Evolutionary conservation across 352 stramenopile genomes (phyloP).

Genomic region (Proteromonas lacertae): DNA sequence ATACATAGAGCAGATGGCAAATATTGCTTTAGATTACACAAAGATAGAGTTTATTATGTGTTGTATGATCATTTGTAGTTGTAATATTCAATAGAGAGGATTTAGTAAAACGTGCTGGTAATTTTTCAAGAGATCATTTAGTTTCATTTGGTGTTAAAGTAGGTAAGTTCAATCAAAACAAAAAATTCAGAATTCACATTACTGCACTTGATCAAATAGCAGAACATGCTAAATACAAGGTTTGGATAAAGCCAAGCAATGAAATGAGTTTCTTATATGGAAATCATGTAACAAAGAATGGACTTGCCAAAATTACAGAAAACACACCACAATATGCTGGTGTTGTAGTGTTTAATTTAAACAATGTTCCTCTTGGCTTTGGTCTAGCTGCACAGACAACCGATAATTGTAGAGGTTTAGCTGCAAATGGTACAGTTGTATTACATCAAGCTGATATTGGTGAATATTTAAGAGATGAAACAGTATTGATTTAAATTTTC

Average conservation of each 20-base stretch:
- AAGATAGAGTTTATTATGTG: conserved; percentile 67
- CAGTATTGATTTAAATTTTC: no score
- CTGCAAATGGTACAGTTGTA: conserved; percentile 79
- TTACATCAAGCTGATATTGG: conserved; percentile 94
- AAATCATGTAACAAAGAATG: conserved; percentile 92
- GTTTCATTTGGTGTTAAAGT: conserved; percentile 80
- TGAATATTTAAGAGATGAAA: conserved; percentile 89
- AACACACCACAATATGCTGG: conserved; percentile 82
- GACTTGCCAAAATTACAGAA: conserved; percentile 78
- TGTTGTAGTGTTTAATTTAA: conserved; percentile 92
- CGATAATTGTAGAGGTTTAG: conserved; percentile 59
- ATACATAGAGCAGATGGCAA: conserved; percentile 77
- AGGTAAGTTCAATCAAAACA: conserved; percentile 91
- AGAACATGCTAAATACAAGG: conserved; percentile 88
- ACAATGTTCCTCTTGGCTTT: conserved; percentile 85
- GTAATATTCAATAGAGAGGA: conserved; percentile 86
- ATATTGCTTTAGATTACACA: conserved; percentile 83
- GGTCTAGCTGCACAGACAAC: conserved; percentile 78
- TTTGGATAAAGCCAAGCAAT: conserved; percentile 94
- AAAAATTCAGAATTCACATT: conserved; percentile 80
- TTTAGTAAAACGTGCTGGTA: conserved; percentile 73
- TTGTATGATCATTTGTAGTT: conserved; percentile 6
- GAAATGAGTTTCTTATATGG: conserved; percentile 99
- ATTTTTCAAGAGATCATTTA: conserved; percentile 64
- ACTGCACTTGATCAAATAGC: conserved; percentile 87